These are phyloP conservation scores for Yamadazyma takamatsuzukensis DNA, from an alignment of 805 yeast species.

Conservation along the genomic window DNA sequence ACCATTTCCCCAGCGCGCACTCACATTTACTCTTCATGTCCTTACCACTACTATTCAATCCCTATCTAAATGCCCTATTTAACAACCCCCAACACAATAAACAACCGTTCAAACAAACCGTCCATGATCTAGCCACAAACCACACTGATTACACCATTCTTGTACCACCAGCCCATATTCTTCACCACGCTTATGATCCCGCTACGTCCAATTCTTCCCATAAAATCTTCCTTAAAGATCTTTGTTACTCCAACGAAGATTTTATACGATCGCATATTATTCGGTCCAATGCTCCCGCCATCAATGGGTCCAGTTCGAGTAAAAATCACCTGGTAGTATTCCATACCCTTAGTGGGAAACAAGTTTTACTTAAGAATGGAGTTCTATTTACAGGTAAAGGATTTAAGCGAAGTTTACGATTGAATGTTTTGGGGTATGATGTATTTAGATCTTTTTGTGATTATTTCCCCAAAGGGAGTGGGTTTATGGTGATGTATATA, in stretches of 20 bases:
- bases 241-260: conserved; percentile 52
- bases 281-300: conserved; percentile 24
- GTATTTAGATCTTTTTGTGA: conserved; percentile 54
- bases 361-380: conserved; percentile 54
- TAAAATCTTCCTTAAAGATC: conserved; percentile 40
- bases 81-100: conserved; percentile 49
- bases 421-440: conserved; percentile 42
- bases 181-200: conserved; percentile 34
- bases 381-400: conserved; percentile 56
- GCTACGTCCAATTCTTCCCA: conserved; percentile 15
- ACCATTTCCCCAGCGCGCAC: no score
- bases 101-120: conserved; percentile 46
- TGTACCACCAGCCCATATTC: conserved; percentile 56
- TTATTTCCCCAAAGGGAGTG: conserved; percentile 54
- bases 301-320: conserved; percentile 20
- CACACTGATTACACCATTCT: conserved; percentile 55
- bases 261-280: conserved; percentile 64
- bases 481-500: conserved; percentile 55
- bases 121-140: conserved; percentile 36
- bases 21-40: no score
- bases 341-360: conserved; percentile 53
- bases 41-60: conserved; percentile 56
- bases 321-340: conserved; percentile 42
- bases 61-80: conserved; percentile 61
- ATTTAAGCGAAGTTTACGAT: conserved; percentile 43